Base-by-base conservation (phyloP, 2,329 filamentous ascomycete genomes). In the Aplosporella prunicola region DNA sequence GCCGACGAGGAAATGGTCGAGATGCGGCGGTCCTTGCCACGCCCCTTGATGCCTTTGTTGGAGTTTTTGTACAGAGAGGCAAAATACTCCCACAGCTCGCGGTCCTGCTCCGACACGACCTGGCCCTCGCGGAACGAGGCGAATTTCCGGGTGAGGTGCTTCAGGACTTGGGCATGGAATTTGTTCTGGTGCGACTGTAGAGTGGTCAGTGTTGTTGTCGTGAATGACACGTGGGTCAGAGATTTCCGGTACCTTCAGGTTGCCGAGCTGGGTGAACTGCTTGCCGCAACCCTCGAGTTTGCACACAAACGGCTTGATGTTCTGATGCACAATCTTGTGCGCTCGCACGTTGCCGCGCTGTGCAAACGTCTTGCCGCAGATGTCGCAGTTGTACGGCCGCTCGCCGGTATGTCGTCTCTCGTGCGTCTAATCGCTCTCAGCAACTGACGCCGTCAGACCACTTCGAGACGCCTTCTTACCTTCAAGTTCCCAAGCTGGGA, bases 21-120 rank as follows among this genome's bases (percentile, higher is more conserved):
- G 47, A 87, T 80, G 41, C 77, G 78, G 40, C 85, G 72, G 49
- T 88, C 83, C 56, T 89, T 91, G 28, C 91, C 91, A 30, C 91
- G 78, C 9, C 91, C 91, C 62, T 95, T 96, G 68, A 96, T 95
- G 1, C 91, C 91, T 61, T 94, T 94, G 72, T 96, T 96, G 63
- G 82, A 88, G 63, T 96, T 93, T 68, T 93, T 94, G 71, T 94
- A 95, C n/a, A 94, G 69, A 1, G 72, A 72, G 4, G 79, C 74
- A 55, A 96, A 91, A 63, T 94, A 93, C 48, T 82, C 75, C 67
- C 82, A 86, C 34, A 95, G 68, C 42, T 86, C 80, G 43, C 75
- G 78, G 51, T 95, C 85, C 24, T 78, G 70, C 0, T 72, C 66
- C 9, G 66, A 67, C n/a, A 88, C 75, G 5, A 68, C 64, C 24